Conservation (phyloP, 768 basidiomycete genomes). For the Neoboletus brunneissimus region DNA sequence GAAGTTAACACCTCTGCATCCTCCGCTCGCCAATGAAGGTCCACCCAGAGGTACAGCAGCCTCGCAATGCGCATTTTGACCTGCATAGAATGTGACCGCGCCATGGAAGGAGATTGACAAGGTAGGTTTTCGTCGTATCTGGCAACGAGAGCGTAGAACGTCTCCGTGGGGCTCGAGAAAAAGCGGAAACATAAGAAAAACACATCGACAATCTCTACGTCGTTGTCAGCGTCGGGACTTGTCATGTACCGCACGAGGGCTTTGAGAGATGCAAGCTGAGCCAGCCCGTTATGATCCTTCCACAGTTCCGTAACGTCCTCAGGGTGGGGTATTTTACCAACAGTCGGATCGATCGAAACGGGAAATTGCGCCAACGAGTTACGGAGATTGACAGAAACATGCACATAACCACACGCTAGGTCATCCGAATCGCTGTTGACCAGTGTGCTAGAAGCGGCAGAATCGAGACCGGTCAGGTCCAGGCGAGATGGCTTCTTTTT, state of each 20-base stretch:
- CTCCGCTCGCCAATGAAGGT: conserved; percentile 57
- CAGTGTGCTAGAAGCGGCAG: conserved; percentile 21
- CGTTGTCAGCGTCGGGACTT: conserved; percentile 36
- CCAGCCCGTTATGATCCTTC: conserved; percentile 25
- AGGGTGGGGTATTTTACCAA: conserved; percentile 30
- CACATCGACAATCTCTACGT: conserved; percentile 44
- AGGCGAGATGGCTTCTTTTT: conserved; percentile 8
- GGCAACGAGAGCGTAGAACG: conserved; percentile 42
- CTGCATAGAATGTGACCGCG: conserved; percentile 41
- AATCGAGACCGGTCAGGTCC: conserved; percentile 2
- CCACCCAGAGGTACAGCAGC: conserved; percentile 67
- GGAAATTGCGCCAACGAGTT: conserved; percentile 31
- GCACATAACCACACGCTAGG: conserved; percentile 18
- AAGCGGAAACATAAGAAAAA: conserved; percentile 75
- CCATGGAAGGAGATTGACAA: conserved; percentile 31
- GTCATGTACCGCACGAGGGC: conserved; percentile 48
- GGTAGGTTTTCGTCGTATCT: conserved; percentile 45
- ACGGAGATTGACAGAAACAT: conserved; percentile 25
- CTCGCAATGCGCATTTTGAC: conserved; percentile 60
- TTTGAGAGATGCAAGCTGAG: conserved; percentile 37
- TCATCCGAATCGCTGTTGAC: conserved; percentile 16
- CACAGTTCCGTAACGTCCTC: conserved; percentile 31
- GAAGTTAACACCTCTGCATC: conserved; percentile 42
- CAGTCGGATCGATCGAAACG: conserved; percentile 22
- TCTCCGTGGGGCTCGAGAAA: conserved; percentile 51